Evolutionary conservation across 306 rosid genomes (phyloP).

Genomic region (Cucurbita argyrosperma): DNA sequence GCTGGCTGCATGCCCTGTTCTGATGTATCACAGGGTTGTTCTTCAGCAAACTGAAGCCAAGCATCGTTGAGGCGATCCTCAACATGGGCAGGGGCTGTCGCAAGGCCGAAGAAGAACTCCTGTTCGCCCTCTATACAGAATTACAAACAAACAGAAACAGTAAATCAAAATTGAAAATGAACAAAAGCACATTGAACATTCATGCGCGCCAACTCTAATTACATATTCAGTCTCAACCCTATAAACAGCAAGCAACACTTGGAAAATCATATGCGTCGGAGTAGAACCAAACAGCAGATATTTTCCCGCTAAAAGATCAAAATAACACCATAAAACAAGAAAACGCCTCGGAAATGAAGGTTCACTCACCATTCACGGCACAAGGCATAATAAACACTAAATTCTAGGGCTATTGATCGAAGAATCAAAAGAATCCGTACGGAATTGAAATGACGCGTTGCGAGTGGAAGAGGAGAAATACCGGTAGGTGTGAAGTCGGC

Average conservation of each 20-base stretch:
- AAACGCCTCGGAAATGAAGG: neutral
- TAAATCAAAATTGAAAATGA: neutral
- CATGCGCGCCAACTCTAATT: neutral
- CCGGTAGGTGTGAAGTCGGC: constrained; percentile 53
- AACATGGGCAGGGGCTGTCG: constrained; percentile 95
- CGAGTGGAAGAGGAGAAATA: constrained; percentile 1
- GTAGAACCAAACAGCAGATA: neutral
- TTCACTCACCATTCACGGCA: neutral
- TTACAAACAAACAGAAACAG: neutral
- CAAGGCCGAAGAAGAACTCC: constrained; percentile 80
- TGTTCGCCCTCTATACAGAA: constrained; percentile 39
- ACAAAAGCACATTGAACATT: neutral
- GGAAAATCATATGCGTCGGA: neutral
- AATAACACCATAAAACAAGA: neutral
- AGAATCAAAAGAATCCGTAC: neutral
- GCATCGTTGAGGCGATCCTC: constrained; percentile 86
- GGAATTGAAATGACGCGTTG: neutral
- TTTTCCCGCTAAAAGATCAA: neutral
- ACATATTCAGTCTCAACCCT: neutral
- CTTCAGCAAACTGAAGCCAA: constrained; percentile 83
- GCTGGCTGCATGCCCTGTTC: constrained; percentile 25
- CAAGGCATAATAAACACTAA: neutral
- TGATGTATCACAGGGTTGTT: constrained; percentile 20
- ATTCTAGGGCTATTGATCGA: neutral
- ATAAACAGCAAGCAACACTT: neutral